Percentiles rank a stretch among this genome's conserved stretches.
Evolutionary conservation across 2,329 filamentous ascomycete species (phyloP).

Genomic region (Xylaria sp.): DNA sequence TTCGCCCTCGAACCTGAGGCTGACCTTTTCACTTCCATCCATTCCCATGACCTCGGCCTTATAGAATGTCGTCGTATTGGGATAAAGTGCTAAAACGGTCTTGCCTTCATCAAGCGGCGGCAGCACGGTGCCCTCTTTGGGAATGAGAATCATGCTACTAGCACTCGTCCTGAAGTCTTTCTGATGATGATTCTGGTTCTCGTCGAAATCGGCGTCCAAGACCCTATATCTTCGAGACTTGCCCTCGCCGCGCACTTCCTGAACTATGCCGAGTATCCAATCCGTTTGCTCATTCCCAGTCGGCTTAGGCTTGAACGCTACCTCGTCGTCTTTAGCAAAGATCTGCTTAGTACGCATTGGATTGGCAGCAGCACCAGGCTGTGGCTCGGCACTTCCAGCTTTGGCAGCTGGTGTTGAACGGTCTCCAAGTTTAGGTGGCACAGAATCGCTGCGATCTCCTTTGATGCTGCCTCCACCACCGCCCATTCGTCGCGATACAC

Average conservation of each 20-base stretch:
- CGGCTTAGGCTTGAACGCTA: slow-evolving; percentile 68
- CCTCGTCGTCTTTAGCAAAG: slow-evolving; percentile 67
- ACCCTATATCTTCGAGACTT: slow-evolving; percentile 81
- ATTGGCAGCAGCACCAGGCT: slow-evolving; percentile 43
- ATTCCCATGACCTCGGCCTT: slow-evolving; percentile 80
- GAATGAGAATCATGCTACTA: slow-evolving; percentile 78
- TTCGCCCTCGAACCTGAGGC: slow-evolving; percentile 79
- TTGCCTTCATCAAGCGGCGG: slow-evolving; percentile 70
- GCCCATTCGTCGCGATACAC: slow-evolving; percentile 45
- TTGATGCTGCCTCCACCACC: slow-evolving; percentile 38
- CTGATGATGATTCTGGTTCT: slow-evolving; percentile 67
- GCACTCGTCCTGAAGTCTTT: slow-evolving; percentile 74
- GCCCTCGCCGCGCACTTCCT: slow-evolving; percentile 75
- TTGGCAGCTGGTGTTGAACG: slow-evolving; percentile 43
- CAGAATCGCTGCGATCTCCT: slow-evolving; percentile 55
- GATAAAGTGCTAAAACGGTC: slow-evolving; percentile 78
- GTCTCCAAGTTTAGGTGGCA: slow-evolving; percentile 58
- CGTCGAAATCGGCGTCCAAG: slow-evolving; percentile 78
- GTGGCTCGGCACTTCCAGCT: slow-evolving; percentile 57
- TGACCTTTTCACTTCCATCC: slow-evolving; percentile 61
- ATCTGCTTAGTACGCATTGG: slow-evolving; percentile 58
- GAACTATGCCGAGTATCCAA: slow-evolving; percentile 80
- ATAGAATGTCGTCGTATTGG: slow-evolving; percentile 85
- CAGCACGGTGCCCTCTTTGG: slow-evolving; percentile 59
- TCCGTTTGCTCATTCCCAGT: slow-evolving; percentile 58